Conservation (phyloP, 768 basidiomycete genomes). For the Neoboletus brunneissimus region DNA sequence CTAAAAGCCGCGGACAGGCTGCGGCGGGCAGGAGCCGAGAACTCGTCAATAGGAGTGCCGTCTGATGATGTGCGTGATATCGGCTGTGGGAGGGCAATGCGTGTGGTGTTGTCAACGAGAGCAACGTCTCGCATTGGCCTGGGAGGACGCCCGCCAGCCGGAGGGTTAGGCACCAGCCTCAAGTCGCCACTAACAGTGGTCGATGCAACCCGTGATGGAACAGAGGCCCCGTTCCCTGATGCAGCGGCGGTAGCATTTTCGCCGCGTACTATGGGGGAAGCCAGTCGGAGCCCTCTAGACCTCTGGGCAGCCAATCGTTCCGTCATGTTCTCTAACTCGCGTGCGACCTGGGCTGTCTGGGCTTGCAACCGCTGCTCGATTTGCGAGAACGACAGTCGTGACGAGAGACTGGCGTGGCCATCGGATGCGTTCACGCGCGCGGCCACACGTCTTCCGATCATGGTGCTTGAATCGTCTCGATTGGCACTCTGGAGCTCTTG, state of each 20-base stretch:
- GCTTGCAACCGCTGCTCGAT: conserved; percentile 30
- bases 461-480: conserved; percentile 32
- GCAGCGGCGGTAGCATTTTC: conserved; percentile 1
- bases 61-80: conserved; percentile 28
- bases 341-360: conserved; percentile 32
- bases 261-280: conserved; percentile 11
- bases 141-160: conserved; percentile 12
- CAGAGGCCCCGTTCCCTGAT: background rate
- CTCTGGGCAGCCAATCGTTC: conserved; percentile 23
- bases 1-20: conserved; percentile 22
- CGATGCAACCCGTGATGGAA: background rate
- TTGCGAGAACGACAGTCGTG: conserved; percentile 21
- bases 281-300: conserved; percentile 24
- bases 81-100: conserved; percentile 17
- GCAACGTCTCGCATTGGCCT: conserved; percentile 17
- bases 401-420: conserved; percentile 13
- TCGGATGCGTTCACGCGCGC: conserved; percentile 28
- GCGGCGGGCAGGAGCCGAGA: conserved; percentile 12
- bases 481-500: conserved; percentile 14
- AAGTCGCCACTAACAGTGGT: background rate
- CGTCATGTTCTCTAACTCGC: conserved; percentile 33
- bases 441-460: conserved; percentile 36
- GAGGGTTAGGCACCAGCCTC: conserved; percentile 5
- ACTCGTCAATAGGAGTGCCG: conserved; percentile 19
- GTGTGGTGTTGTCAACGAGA: conserved; percentile 19